These are phyloP conservation scores for Cystobasidium pallidum DNA, from an alignment of 1,284 basidiomycete species.

Conservation along the genomic window DNA sequence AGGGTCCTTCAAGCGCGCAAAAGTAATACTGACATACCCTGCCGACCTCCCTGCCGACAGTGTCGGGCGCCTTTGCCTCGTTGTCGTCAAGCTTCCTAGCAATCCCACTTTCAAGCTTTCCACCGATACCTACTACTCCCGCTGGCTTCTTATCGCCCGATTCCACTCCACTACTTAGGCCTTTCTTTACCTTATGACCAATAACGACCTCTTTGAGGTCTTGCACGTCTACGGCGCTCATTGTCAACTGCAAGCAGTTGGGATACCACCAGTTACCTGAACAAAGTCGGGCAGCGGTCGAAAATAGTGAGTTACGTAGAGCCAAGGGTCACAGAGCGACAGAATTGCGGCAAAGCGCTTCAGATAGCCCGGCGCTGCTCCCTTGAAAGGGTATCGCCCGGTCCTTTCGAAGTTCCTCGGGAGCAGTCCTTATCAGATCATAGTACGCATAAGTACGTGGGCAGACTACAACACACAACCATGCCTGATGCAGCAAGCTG, in stretches of 20 bases:
- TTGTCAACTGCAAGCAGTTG: not conserved
- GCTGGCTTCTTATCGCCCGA: slow-evolving; percentile 11
- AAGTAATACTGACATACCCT: not conserved
- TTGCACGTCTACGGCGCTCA: slow-evolving; percentile 30
- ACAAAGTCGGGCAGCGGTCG: too few species aligned
- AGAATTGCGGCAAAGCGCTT: too few species aligned
- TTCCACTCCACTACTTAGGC: too few species aligned
- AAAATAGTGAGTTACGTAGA: too few species aligned
- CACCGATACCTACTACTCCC: slow-evolving; percentile 26
- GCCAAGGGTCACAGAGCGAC: too few species aligned
- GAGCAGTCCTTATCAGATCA: not conserved
- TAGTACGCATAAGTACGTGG: too few species aligned
- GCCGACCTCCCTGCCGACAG: slow-evolving; percentile 27
- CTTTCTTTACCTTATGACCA: slow-evolving; percentile 8
- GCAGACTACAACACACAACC: too few species aligned
- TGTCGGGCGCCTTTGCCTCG: slow-evolving; percentile 38
- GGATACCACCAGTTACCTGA: too few species aligned
- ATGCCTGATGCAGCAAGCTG: too few species aligned
- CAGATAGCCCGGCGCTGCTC: too few species aligned
- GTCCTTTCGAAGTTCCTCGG: too few species aligned
- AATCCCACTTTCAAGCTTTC: slow-evolving; percentile 3
- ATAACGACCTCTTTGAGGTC: slow-evolving; percentile 26
- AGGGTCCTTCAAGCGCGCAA: not conserved
- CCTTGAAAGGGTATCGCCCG: too few species aligned
- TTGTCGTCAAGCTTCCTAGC: slow-evolving; percentile 39